Conservation (phyloP, 768 basidiomycete species). For the Lentinula aciculospora region DNA sequence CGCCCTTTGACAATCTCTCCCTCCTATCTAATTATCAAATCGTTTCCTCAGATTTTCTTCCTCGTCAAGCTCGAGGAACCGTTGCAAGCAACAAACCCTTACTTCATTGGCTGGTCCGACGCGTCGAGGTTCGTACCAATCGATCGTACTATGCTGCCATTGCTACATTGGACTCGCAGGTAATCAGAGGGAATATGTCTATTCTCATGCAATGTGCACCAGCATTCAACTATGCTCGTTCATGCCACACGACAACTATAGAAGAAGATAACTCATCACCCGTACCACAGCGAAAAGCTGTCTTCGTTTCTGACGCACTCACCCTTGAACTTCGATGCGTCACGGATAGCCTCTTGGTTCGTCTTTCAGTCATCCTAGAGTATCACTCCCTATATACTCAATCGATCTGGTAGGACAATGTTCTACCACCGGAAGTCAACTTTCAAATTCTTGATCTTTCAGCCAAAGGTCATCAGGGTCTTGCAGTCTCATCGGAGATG, state of each 20-base stretch:
- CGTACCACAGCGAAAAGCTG: conserved; percentile 43
- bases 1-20: background rate
- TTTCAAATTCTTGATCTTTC: conserved; percentile 61
- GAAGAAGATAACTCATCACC: conserved; percentile 33
- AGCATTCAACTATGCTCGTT: conserved; percentile 92
- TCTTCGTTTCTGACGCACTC: conserved; percentile 56
- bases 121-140: conserved; percentile 53
- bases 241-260: conserved; percentile 60
- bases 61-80: conserved; percentile 42
- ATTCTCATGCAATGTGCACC: conserved; percentile 88
- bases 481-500: conserved; percentile 53
- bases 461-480: conserved; percentile 72
- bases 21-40: background rate
- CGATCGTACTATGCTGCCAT: background rate
- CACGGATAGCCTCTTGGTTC: conserved; percentile 42
- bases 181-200: conserved; percentile 78
- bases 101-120: conserved; percentile 79
- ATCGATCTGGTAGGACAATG: conserved; percentile 28
- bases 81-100: conserved; percentile 48
- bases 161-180: conserved; percentile 28
- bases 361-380: background rate
- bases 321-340: conserved; percentile 77
- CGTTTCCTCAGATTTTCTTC: conserved; percentile 60
- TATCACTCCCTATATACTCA: background rate
- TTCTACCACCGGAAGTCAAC: conserved; percentile 44